Base-by-base conservation (phyloP, 2,329 filamentous ascomycete genomes). In the Pseudogymnoascus sp. region DNA sequence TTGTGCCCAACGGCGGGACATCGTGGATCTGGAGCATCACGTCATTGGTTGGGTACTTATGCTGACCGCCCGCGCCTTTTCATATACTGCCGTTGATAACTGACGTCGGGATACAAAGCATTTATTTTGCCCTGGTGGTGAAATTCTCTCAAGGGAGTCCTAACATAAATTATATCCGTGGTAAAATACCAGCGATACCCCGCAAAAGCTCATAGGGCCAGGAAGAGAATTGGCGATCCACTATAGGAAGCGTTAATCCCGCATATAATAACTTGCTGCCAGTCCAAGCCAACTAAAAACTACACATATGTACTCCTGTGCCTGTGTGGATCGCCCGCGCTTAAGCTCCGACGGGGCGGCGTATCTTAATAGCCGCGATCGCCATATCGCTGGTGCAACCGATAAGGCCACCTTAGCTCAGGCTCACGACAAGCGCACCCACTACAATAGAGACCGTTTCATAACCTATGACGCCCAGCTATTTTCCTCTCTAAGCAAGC, bases 401-500 rank as follows among this genome's bases (percentile, higher is more conserved):
- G 47, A 54, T 54, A 54, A 54, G 47, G 47, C 47, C 47, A 54
- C 47, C 47, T 54, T 54, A 54, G 47, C 47, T 54, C 29, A 33
- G 10, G 29, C n/a, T 54, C 47, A 35, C 9, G 11, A 11, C 47
- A 1, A 35, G 29, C 13, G 15, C 47, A 54, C 5, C 44, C 47
- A 35, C 47, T 54, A 33, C 47, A 8, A 33, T 15, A 7, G 15
- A 54, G 17, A 35, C 47, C 1, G 29, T 11, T 35, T 9, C n/a
- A 54, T 54, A 21, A 13, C 47, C n/a, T 54, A 54, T 54, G 47
- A 54, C 47, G 15, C 3, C 29, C 17, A 33, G 47, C 29, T 33
- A 33, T 54, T 35, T 21, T 1, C 47, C 8, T 11, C 10, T n/a
- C 5, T 21, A 41, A 59, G 1, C n/a, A 37, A 37, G 57, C 57